These are phyloP conservation scores for Erigeron philadelphicus DNA, from an alignment of 140 eudicot species.

Conservation along the genomic window DNA sequence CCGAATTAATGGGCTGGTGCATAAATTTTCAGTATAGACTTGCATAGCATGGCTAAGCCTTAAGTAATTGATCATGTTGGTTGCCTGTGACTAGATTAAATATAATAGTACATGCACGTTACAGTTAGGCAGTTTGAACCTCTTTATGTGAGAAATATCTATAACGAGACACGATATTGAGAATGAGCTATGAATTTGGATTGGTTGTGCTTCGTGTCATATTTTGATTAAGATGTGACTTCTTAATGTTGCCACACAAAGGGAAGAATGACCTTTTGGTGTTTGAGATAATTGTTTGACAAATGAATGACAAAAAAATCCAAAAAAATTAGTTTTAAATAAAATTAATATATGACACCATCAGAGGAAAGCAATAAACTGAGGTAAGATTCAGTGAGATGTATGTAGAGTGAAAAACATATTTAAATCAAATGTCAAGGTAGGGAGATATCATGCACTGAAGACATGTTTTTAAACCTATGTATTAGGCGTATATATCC, in stretches of 20 bases:
- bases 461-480: too few species aligned
- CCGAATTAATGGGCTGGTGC: not conserved
- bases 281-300: not conserved
- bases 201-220: not conserved
- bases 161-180: not conserved
- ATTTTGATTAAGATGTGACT: not conserved
- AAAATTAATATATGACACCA: too few species aligned
- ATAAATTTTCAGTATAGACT: not conserved
- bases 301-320: not conserved
- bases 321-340: too few species aligned
- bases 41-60: not conserved
- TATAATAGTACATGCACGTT: slow-evolving; percentile 1
- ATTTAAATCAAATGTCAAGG: too few species aligned
- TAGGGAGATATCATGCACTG: too few species aligned
- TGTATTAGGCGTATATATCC: too few species aligned
- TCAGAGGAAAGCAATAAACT: too few species aligned
- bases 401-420: too few species aligned
- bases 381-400: too few species aligned
- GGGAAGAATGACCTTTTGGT: not conserved
- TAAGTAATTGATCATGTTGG: not conserved
- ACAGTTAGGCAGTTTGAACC: slow-evolving; percentile 4
- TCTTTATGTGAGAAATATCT: not conserved
- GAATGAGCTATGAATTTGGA: slow-evolving; percentile 4
- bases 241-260: not conserved
- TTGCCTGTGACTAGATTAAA: not conserved